Evolutionary conservation across 2,329 filamentous ascomycete genomes (phyloP), one percentile per base, ranked within the genome.

Genomic region (Blumeriella jaapii): DNA sequence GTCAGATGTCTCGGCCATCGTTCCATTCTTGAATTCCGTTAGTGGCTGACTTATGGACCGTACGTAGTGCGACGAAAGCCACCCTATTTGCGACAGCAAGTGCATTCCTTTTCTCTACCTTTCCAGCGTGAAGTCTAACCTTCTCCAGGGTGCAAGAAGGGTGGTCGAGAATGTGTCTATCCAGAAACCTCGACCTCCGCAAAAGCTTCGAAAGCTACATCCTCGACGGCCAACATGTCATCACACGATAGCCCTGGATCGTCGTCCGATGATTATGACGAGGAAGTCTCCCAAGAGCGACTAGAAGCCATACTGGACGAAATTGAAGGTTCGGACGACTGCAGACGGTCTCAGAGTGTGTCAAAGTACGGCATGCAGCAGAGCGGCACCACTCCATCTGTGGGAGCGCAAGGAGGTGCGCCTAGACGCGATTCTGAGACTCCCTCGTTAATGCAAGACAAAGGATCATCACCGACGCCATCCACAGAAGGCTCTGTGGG

Each of bases 21-120:
- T 9, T 27, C 15, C 12, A 11, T 33, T 4, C 15, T 16, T 14
- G 17, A 10, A 29, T 29, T 26, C 11, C 20, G 20, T 23, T 6
- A 23, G 20, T 17, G 12, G 16, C 29, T 19, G 16, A 16, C 12
- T 15, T n/a, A 15, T 12, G 27, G 14, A n/a, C n/a, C n/a, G n/a
- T n/a, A n/a, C n/a, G n/a, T 49, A 94, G 82, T 98, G 91, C 58
- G 91, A 96, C 56, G 91, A 98, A 60, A 72, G 67, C 14, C 82
- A 78, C 50, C 91, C 91, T 9, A 69, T 82, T 34, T 96, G 91
- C 61, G 87, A 95, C 56, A 67, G 76, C 80, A 63, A 61, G 68
- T 15, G 30, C 13, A n/a, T n/a, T n/a, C n/a, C n/a, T n/a, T n/a
- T n/a, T n/a, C n/a, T n/a, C n/a, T n/a, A n/a, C n/a, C n/a, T n/a